Conservation (phyloP, 176 grass and related monocot genomes). For the Miscanthus lutarioriparius region DNA sequence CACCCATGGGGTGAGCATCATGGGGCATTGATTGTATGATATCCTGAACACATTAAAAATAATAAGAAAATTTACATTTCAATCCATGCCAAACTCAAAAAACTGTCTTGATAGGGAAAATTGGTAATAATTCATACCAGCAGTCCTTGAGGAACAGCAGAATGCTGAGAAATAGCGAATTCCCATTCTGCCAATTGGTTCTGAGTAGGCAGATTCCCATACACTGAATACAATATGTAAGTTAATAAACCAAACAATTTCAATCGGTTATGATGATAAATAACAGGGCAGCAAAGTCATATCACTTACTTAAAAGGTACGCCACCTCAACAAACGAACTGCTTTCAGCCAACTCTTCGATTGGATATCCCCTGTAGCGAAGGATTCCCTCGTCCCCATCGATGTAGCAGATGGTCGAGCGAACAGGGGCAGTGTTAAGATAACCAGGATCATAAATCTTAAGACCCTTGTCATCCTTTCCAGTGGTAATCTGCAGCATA, state of each 20-base stretch:
- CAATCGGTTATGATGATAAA: neutral
- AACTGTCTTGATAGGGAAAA: neutral
- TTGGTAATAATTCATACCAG: slow-evolving; percentile 48
- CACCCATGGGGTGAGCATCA: slow-evolving; percentile 98
- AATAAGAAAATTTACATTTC: neutral
- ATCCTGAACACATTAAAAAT: slow-evolving; percentile 51
- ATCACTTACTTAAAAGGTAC: slow-evolving; percentile 83
- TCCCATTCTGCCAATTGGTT: slow-evolving; percentile 80
- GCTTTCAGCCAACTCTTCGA: slow-evolving; percentile 90
- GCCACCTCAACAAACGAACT: slow-evolving; percentile 90
- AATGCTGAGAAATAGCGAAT: slow-evolving; percentile 89
- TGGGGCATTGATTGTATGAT: slow-evolving; percentile 98
- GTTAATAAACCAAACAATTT: slow-evolving; percentile 17
- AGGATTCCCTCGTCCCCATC: slow-evolving; percentile 98
- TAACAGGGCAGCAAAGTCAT: neutral
- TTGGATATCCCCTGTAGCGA: slow-evolving; percentile 96
- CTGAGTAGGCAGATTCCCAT: slow-evolving; percentile 85
- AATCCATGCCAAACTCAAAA: neutral
- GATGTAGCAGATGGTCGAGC: slow-evolving; percentile 85
- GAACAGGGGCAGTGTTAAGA: slow-evolving; percentile 88
- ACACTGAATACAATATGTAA: slow-evolving; percentile 48
- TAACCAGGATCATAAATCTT: slow-evolving; percentile 96
- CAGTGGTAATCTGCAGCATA: slow-evolving; percentile 66
- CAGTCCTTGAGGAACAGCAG: slow-evolving; percentile 90
- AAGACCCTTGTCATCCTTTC: slow-evolving; percentile 85